Evolutionary conservation across 106 monocot genomes (phyloP).

Genomic region (Hemerocallis citrina): DNA sequence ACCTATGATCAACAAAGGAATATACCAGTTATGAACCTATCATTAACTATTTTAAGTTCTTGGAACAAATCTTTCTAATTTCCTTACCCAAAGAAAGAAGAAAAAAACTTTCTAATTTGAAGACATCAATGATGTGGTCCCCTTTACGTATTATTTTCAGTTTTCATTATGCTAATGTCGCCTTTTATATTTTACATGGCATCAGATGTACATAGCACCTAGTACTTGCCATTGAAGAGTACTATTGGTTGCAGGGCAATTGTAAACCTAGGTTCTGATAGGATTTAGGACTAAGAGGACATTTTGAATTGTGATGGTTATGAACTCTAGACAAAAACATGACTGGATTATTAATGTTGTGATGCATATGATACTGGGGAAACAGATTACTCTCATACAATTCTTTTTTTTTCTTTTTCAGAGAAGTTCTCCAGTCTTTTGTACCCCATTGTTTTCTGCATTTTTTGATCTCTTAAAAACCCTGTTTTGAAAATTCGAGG

Average conservation of each 20-base stretch:
- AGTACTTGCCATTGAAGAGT: not conserved
- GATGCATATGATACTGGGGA: not conserved
- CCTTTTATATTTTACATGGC: not conserved
- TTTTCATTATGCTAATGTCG: not conserved
- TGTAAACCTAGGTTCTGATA: not conserved
- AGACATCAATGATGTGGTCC: too few species aligned
- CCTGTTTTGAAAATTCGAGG: not conserved
- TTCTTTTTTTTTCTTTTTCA: not conserved
- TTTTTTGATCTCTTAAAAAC: not conserved
- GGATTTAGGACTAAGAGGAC: not conserved
- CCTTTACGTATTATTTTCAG: not conserved
- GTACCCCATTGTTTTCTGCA: not conserved
- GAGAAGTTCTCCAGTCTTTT: not conserved
- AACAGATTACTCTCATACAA: too few species aligned
- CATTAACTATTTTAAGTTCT: not conserved
- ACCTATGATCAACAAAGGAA: too few species aligned
- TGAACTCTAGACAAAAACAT: not conserved
- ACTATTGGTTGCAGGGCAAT: not conserved
- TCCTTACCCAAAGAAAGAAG: too few species aligned
- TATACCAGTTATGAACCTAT: too few species aligned
- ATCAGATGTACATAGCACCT: not conserved
- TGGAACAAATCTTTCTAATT: not conserved
- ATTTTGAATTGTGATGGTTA: not conserved
- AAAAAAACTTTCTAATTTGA: not conserved
- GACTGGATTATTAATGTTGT: not conserved